These are phyloP conservation scores for Sorghum bicolor DNA, from an alignment of 176 grass and related monocot species.

Conservation along the genomic window Sorghum_bicolor_NCBIv3 NC_012877.2:6387501-6388000, in stretches of 20 bases:
- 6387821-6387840: background rate
- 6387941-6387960: background rate
- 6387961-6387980: background rate
- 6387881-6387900: too few species aligned
- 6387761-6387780: background rate
- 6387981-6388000: background rate
- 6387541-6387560: background rate
- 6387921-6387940: background rate
- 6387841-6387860: background rate
- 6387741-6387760: background rate
- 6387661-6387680: too few species aligned
- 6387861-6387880: background rate
- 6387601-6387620: too few species aligned
- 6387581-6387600: background rate
- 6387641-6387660: too few species aligned
- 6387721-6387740: background rate
- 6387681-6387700: too few species aligned
- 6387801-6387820: background rate
- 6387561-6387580: background rate
- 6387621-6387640: too few species aligned
- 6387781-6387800: background rate
- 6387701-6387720: background rate
- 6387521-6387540: background rate
- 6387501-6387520: background rate
- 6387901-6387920: background rate